Conservation (phyloP, 179 eudicot genomes). For the Corrigiola litoralis region DNA sequence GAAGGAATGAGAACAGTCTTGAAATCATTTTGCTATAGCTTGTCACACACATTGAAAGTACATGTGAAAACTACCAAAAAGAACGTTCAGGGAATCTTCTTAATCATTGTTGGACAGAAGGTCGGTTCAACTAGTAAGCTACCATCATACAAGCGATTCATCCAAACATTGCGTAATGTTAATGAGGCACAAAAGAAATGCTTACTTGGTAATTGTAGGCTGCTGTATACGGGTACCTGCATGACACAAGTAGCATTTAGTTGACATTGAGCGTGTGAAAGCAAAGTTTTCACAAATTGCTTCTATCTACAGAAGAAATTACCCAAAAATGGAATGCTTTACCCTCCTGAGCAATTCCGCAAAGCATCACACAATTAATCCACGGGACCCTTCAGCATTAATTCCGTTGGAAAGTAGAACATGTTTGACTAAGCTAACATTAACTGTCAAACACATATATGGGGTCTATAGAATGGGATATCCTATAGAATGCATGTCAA, state of each 20-base stretch:
- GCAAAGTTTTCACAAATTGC: neutral
- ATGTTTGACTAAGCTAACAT: conserved; percentile 6
- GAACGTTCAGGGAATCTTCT: too few relatives aligned
- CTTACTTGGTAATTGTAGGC: conserved; percentile 37
- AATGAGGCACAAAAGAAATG: too few relatives aligned
- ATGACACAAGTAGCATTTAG: conserved; percentile 14
- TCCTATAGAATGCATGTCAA: neutral
- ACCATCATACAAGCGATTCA: too few relatives aligned
- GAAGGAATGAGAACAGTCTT: too few relatives aligned
- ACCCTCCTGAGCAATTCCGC: neutral
- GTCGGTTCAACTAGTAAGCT: too few relatives aligned
- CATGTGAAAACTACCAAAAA: too few relatives aligned
- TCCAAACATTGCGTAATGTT: too few relatives aligned
- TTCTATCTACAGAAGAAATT: conserved; percentile 6
- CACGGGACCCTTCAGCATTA: conserved; percentile 22
- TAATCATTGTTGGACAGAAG: too few relatives aligned
- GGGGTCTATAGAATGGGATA: neutral
- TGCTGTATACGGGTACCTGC: conserved; percentile 36
- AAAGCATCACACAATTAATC: neutral
- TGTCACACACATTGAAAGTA: too few relatives aligned
- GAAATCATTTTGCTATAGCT: too few relatives aligned
- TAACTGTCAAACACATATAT: neutral
- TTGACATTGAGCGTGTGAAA: conserved; percentile 2
- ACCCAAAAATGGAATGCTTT: conserved; percentile 11
- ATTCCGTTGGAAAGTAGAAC: neutral